phyloP scores from a whole-genome alignment of 2,329 filamentous ascomycete genomes.

The Calycina herbarum region DNA sequence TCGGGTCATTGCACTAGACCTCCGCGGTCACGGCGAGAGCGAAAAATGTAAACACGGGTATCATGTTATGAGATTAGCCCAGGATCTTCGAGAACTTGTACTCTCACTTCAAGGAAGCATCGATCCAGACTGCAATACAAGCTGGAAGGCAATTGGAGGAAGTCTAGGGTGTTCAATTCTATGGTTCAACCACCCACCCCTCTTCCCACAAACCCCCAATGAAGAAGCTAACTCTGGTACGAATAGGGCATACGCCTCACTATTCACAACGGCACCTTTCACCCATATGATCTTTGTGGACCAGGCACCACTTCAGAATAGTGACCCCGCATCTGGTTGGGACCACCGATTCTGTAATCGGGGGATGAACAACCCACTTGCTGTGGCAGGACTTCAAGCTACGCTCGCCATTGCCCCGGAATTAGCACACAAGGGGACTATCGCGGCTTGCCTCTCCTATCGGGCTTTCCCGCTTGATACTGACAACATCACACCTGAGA shows the following conservation, averaged over 20 bases:
- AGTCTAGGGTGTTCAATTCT: constrained; percentile 37
- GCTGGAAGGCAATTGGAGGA: constrained; percentile 33
- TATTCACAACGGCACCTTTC: constrained; percentile 34
- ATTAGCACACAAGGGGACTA: constrained; percentile 33
- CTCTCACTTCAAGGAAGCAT: neutral
- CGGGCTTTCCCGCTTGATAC: constrained; percentile 25
- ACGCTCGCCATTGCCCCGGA: constrained; percentile 28
- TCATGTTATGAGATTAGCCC: constrained; percentile 36
- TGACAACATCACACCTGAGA: constrained; percentile 16
- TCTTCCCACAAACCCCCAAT: neutral
- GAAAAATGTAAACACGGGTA: constrained; percentile 33
- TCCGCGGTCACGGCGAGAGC: constrained; percentile 35
- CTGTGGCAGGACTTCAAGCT: constrained; percentile 31
- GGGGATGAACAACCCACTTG: constrained; percentile 33
- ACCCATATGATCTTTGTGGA: constrained; percentile 36
- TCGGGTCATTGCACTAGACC: constrained; percentile 35
- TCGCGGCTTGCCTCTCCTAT: constrained; percentile 35
- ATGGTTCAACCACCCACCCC: constrained; percentile 26
- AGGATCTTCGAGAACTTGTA: constrained; percentile 35
- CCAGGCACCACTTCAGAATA: constrained; percentile 37
- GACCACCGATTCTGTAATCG: constrained; percentile 33
- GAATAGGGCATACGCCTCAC: constrained; percentile 34
- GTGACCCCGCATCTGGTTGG: constrained; percentile 31
- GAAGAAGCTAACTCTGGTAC: constrained; percentile 2
- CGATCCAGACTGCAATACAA: neutral